These are phyloP conservation scores for Aspergillus ochraceus DNA, from an alignment of 2,329 filamentous ascomycete species.

Conservation along the genomic window DNA sequence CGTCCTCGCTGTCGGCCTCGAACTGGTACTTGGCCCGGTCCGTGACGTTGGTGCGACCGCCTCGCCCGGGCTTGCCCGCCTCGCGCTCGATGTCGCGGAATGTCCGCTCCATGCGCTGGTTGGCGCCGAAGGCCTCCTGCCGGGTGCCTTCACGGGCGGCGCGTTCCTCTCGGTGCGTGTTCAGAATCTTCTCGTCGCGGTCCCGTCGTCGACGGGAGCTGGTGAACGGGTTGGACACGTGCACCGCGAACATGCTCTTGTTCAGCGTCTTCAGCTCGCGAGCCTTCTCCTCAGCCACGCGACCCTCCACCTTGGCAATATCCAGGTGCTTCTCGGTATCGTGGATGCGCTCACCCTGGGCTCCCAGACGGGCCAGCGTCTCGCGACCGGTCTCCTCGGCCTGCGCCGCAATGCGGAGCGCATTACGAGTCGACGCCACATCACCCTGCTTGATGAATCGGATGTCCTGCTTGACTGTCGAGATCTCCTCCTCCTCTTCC, in stretches of 20 bases:
- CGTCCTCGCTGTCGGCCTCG: constrained; percentile 71
- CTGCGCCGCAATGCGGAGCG: constrained; percentile 65
- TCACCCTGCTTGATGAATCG: constrained; percentile 75
- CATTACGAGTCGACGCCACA: constrained; percentile 69
- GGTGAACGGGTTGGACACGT: constrained; percentile 77
- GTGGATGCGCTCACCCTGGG: constrained; percentile 77
- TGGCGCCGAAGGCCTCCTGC: constrained; percentile 51
- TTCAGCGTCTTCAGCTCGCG: constrained; percentile 83
- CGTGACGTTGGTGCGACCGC: constrained; percentile 54
- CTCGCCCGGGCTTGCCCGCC: constrained; percentile 47
- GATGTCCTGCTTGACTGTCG: constrained; percentile 72
- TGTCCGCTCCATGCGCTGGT: constrained; percentile 64
- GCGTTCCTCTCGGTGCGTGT: constrained; percentile 62
- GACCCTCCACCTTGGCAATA: constrained; percentile 72
- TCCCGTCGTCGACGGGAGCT: constrained; percentile 63
- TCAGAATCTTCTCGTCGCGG: constrained; percentile 68
- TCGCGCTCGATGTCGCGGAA: constrained; percentile 63
- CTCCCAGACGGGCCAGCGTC: constrained; percentile 71
- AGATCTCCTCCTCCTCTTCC: constrained; percentile 71
- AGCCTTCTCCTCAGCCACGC: constrained; percentile 74
- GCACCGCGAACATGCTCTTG: constrained; percentile 85
- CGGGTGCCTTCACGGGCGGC: constrained; percentile 57
- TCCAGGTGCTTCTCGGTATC: constrained; percentile 84
- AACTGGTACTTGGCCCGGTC: constrained; percentile 75
- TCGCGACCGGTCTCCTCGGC: constrained; percentile 69